Evolutionary conservation across 2,329 filamentous ascomycete species (phyloP), one percentile per base, ranked within the genome.

Genomic region (Colletotrichum karsti): DNA sequence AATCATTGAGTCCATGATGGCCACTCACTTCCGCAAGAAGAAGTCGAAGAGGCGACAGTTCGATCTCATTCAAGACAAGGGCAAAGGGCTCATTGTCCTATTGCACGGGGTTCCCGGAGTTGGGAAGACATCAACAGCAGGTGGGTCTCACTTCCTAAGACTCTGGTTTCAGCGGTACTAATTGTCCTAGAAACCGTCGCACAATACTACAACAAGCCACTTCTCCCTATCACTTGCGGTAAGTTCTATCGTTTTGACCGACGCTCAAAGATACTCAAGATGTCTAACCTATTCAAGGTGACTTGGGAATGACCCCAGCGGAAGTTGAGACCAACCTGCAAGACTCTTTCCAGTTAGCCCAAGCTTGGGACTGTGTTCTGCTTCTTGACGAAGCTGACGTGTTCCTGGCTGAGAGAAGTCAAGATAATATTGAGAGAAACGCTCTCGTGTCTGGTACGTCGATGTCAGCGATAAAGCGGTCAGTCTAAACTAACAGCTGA

Each of bases 371-470:
- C 0, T 72, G 71, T 8, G 46, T 67, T 12, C 53, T 68, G 63
- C n/a, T n/a, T n/a, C n/a, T n/a, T n/a, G n/a, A n/a, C n/a, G n/a
- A n/a, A n/a, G n/a, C n/a, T n/a, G n/a, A 67, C 3, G 51, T 63
- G 2, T 67, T 63, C 7, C 82, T 97, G 12, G 93, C 96, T 81
- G 92, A 93, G 77, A 89, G 94, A 1, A 92, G 72, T 37, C 73
- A 74, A 59, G 70, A 93, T 12, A 64, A 54, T 4, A 57, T 68
- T 13, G 60, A 33, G 18, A 5, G 60, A 1, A 68, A 68, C 4
- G 65, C 51, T 1, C 18, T 64, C 1, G 65, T 64, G 1, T 63
- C 65, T 3, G 64, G 64, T 64, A 18, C 15, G 33, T 60, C 24
- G n/a, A 9, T n/a, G 8, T 41, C 13, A 37, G n/a, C 33, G 15